Base-by-base conservation (phyloP, 495 filamentous ascomycete species). In the Thermochaetoides thermophila region DNA sequence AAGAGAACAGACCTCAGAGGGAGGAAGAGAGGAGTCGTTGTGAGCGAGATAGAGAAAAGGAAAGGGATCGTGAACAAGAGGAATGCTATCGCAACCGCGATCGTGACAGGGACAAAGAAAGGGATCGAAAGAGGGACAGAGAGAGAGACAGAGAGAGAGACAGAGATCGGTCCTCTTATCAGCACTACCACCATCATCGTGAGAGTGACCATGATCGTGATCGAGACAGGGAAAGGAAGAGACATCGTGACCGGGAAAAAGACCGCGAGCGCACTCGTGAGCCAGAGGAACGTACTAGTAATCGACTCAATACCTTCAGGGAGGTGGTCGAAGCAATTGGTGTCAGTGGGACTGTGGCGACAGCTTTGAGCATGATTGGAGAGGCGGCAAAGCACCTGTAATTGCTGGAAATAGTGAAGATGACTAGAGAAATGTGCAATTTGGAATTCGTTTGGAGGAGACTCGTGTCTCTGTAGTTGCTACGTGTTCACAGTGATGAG, bases 301-400 rank as follows among this genome's bases (percentile, higher is more conserved):
- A 40, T 7, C 28, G 32, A 11, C 22, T 51, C 46, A 62, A 52
- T 38, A 48, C 59, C 8, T 46, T 57, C 20, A 48, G 48, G 33
- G 55, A 59, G 27, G 54, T 56, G 10, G 43, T 61, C 6, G 53
- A 57, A 4, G 63, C 60, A 5, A 64, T 60, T 7, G 59, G 65
- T 0, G 57, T 72, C 9, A 64, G 68, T 12, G 61, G 66, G 1
- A 65, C 66, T 3, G 64, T 67, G 1, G 64, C 55, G 7, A 64
- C 59, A 11, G 49, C 71, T 45, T 29, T 72, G 31, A 61, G 60
- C 38, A 63, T n/a, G n/a, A n/a, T n/a, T n/a, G n/a, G n/a, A n/a
- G n/a, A n/a, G n/a, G n/a, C n/a, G n/a, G n/a, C n/a, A n/a, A n/a
- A n/a, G n/a, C n/a, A n/a, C n/a, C n/a, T n/a, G n/a, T n/a, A n/a